Evolutionary conservation across 768 basidiomycete genomes (phyloP).

Genomic region (Phlebiopsis flavidoalba): DNA sequence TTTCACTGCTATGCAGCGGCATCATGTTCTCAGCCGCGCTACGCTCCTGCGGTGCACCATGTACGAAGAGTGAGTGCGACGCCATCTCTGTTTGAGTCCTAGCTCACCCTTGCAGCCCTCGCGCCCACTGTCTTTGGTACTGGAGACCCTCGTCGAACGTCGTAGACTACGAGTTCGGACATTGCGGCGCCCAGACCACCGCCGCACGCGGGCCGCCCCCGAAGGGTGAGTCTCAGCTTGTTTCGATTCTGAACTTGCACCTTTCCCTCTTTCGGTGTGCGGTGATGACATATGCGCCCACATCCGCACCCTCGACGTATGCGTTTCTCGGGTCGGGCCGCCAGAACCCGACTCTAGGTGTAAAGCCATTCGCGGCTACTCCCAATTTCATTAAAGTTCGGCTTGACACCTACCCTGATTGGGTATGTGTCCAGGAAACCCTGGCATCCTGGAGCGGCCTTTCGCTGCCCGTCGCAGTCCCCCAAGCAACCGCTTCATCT

Average conservation of each 20-base stretch:
- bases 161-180: background rate
- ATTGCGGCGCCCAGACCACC: background rate
- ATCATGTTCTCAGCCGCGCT: background rate
- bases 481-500: background rate
- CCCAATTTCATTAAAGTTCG: background rate
- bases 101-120: background rate
- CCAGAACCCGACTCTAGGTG: background rate
- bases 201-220: background rate
- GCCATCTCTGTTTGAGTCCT: background rate
- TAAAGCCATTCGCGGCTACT: background rate
- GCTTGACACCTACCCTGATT: background rate
- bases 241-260: background rate
- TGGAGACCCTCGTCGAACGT: background rate
- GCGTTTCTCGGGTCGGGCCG: background rate
- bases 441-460: background rate
- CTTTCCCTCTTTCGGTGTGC: background rate
- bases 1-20: background rate
- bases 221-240: background rate
- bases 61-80: background rate
- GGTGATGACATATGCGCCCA: background rate
- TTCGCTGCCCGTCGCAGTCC: background rate
- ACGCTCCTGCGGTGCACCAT: background rate
- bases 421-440: background rate
- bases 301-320: constrained; percentile 2
- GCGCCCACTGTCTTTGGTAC: background rate